These are phyloP conservation scores for Endocalyx cinctus DNA, from an alignment of 2,329 filamentous ascomycete genomes.

Conservation along the genomic window DNA sequence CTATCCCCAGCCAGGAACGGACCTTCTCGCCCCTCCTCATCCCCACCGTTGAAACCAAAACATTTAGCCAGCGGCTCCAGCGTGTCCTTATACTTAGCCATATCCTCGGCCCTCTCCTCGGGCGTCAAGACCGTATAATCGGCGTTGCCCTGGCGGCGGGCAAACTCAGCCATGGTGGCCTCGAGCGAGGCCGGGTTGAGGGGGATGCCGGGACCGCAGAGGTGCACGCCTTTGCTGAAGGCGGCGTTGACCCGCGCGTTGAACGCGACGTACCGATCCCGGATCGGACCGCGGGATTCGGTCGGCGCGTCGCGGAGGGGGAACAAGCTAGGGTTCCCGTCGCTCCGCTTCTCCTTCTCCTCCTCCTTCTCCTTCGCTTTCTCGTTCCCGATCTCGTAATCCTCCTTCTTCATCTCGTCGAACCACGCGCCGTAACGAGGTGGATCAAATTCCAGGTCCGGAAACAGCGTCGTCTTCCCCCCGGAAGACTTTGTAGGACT, in stretches of 20 bases:
- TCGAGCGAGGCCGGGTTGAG: conserved; percentile 47
- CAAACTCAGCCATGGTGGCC: conserved; percentile 40
- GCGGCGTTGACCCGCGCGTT: conserved; percentile 50
- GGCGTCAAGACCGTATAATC: conserved; percentile 38
- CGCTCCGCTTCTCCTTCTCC: too few species aligned
- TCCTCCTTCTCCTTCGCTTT: too few species aligned
- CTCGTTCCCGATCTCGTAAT: too few species aligned
- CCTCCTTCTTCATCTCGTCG: too few species aligned
- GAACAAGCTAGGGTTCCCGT: conserved; percentile 42
- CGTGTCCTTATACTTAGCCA: conserved; percentile 5
- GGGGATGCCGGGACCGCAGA: conserved; percentile 39
- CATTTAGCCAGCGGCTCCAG: conserved; percentile 15
- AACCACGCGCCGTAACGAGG: too few species aligned
- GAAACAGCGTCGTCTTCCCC: too few species aligned
- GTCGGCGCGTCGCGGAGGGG: too few species aligned
- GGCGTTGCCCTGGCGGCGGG: conserved; percentile 37
- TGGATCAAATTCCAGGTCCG: too few species aligned
- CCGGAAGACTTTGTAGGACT: too few species aligned
- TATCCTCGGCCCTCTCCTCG: conserved; percentile 13
- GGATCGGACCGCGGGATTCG: too few species aligned
- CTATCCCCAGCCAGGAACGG: conserved; percentile 20
- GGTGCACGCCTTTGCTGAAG: conserved; percentile 41
- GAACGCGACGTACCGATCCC: conserved; percentile 42
- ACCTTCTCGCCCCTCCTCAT: too few species aligned
- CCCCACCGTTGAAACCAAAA: conserved; percentile 9